Conservation (phyloP, 495 filamentous ascomycete genomes). For the Niebla homalea region DNA sequence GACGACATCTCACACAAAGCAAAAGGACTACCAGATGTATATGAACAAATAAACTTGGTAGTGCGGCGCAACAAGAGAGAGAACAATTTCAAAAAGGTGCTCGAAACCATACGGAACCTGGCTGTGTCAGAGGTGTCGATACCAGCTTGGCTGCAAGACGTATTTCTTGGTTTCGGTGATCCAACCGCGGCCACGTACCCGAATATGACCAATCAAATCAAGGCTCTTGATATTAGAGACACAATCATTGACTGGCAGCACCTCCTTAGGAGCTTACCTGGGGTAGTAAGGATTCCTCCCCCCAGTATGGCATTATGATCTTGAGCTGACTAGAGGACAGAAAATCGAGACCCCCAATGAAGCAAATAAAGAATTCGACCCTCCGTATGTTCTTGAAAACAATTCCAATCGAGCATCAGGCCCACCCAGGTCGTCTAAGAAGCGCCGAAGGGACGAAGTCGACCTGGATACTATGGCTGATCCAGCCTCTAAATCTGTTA, state of each 20-base stretch:
- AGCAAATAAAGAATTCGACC: conserved; percentile 59
- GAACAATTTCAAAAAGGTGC: conserved; percentile 93
- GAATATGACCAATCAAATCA: conserved; percentile 62
- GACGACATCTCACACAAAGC: conserved; percentile 53
- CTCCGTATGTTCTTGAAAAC: conserved; percentile 72
- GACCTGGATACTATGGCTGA: conserved; percentile 37
- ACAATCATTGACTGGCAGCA: conserved; percentile 95
- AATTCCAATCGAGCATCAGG: conserved; percentile 28
- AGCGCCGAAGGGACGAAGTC: conserved; percentile 61
- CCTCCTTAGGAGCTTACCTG: conserved; percentile 73
- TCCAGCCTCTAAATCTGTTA: conserved; percentile 47
- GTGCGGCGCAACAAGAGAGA: conserved; percentile 75
- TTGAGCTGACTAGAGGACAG: conserved; percentile 18
- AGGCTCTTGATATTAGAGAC: conserved; percentile 75
- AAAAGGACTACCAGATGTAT: conserved; percentile 60
- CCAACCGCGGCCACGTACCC: conserved; percentile 78
- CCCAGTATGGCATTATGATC: neutral
- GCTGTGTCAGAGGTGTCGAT: conserved; percentile 75
- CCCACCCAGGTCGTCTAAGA: conserved; percentile 50
- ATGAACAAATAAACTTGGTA: conserved; percentile 76
- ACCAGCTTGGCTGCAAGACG: conserved; percentile 87
- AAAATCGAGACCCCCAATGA: conserved; percentile 63
- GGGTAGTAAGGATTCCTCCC: conserved; percentile 31
- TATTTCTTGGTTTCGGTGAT: conserved; percentile 93
- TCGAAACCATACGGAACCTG: conserved; percentile 81